Conservation (phyloP, 225 moss, liverwort and hornwort species). For the Straminergon stramineum region DNA sequence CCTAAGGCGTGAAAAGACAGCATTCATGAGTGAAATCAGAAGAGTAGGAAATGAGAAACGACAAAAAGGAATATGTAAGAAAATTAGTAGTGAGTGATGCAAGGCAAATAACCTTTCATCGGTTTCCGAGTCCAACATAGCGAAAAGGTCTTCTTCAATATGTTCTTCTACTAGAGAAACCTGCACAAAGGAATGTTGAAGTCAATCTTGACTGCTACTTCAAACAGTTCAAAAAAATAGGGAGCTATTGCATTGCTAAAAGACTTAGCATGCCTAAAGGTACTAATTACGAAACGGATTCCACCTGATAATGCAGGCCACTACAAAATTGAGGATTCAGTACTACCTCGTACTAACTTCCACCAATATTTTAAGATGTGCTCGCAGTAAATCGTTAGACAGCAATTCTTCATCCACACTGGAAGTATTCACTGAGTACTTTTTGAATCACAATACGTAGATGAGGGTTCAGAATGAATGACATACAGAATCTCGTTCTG, state of each 20-base stretch:
- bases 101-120: constrained; percentile 59
- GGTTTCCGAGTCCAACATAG: constrained; percentile 98
- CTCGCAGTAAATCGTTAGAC: background rate
- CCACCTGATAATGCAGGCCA: background rate
- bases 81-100: background rate
- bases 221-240: background rate
- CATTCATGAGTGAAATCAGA: background rate
- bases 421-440: background rate
- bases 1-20: constrained; percentile 12
- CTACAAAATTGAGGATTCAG: background rate
- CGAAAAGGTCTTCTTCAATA: constrained; percentile 98
- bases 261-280: background rate
- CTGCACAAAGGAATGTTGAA: constrained; percentile 16
- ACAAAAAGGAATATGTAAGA: background rate
- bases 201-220: background rate
- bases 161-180: constrained; percentile 79
- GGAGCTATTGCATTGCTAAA: background rate
- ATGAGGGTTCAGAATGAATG: background rate
- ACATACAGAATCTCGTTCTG: constrained; percentile 73
- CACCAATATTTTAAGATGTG: background rate
- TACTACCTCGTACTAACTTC: background rate
- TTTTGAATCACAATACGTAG: background rate
- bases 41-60: background rate
- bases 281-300: background rate
- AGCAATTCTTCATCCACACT: background rate